Conservation (phyloP, 176 grass and related monocot genomes). For the Triticum aestivum region IWGSC_CS_RefSeq_v2.1 NC_057794.1:318599649-318600148, state of each 20-base stretch:
- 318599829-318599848: not conserved
- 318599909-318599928: not conserved
- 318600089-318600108: too few species aligned
- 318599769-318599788: conserved; percentile 18
- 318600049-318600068: too few species aligned
- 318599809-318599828: conserved; percentile 13
- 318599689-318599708: not conserved
- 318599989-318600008: too few species aligned
- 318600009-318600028: too few species aligned
- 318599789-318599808: not conserved
- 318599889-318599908: not conserved
- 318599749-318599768: conserved; percentile 30
- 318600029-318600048: too few species aligned
- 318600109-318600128: too few species aligned
- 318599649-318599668: not conserved
- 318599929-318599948: not conserved
- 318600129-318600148: too few species aligned
- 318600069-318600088: too few species aligned
- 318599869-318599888: not conserved
- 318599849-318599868: not conserved
- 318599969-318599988: too few species aligned
- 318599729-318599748: too few species aligned
- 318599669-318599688: not conserved
- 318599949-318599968: too few species aligned
- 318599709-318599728: not conserved